Percentiles rank a stretch among this genome's conserved stretches.
These are phyloP conservation scores for Suillus bovinus DNA, from an alignment of 768 basidiomycete species.

Conservation along the genomic window DNA sequence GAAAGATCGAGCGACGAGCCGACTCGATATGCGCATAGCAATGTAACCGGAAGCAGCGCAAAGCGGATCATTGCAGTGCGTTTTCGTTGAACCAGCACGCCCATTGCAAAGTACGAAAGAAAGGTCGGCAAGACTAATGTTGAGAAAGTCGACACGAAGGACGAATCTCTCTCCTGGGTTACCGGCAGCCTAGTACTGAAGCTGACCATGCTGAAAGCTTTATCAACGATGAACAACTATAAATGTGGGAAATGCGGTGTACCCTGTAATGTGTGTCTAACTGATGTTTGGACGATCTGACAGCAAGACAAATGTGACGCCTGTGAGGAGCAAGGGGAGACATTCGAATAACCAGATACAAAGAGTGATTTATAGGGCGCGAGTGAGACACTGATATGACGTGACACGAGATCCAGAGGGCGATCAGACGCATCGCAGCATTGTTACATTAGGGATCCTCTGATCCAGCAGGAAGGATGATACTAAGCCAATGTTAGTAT, in stretches of 20 bases:
- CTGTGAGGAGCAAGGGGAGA: too few species aligned
- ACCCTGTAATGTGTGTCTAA: neutral
- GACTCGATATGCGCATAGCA: conserved; percentile 45
- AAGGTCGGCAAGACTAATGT: conserved; percentile 43
- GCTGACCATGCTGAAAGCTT: neutral
- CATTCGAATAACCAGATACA: too few species aligned
- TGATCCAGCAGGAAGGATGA: too few species aligned
- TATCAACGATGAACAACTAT: conserved; percentile 1
- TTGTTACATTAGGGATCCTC: too few species aligned
- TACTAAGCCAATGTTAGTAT: too few species aligned
- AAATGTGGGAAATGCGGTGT: neutral
- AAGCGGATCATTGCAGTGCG: conserved; percentile 40
- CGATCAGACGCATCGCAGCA: too few species aligned
- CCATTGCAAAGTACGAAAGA: conserved; percentile 50
- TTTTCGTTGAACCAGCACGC: conserved; percentile 52
- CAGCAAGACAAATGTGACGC: too few species aligned
- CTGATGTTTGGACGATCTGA: neutral
- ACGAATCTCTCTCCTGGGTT: conserved; percentile 8
- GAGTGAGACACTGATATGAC: too few species aligned
- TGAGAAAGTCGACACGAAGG: conserved; percentile 30
- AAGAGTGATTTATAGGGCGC: too few species aligned
- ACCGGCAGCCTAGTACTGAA: neutral
- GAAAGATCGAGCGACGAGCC: conserved; percentile 30
- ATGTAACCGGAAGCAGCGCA: conserved; percentile 49
- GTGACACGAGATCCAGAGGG: too few species aligned